Percentiles rank a stretch among this genome's conserved stretches.
phyloP scores from a whole-genome alignment of 352 stramenopile genomes.

The Globisporangium cylindrosporum region DNA sequence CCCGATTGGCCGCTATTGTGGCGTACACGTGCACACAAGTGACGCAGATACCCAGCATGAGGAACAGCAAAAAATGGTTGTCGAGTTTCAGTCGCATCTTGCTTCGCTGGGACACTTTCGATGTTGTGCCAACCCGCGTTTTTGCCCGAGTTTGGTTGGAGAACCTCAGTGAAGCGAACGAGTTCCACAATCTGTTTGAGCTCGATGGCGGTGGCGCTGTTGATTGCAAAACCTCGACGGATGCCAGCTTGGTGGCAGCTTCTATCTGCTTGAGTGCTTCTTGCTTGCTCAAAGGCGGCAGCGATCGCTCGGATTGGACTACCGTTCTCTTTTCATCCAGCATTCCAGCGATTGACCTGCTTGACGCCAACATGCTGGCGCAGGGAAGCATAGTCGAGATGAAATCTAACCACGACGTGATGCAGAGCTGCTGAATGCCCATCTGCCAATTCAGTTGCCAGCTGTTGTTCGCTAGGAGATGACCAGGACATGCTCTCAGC shows the following conservation, averaged over 20 bases:
- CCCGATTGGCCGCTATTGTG: neutral
- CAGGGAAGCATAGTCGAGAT: slow-evolving; percentile 9
- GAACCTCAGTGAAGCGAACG: neutral
- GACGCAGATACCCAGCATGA: slow-evolving; percentile 5
- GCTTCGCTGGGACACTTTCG: neutral
- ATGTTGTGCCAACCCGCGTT: neutral
- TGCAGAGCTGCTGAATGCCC: slow-evolving; percentile 15
- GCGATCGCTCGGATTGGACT: neutral
- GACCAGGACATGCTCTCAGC: neutral
- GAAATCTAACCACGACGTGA: slow-evolving; percentile 11
- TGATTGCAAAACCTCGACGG: neutral
- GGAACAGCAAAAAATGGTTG: slow-evolving; percentile 5
- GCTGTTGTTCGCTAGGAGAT: neutral
- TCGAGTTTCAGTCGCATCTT: neutral
- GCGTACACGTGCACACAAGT: slow-evolving; percentile 7
- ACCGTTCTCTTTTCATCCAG: slow-evolving; percentile 11
- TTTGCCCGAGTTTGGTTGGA: neutral
- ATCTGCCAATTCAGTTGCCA: slow-evolving; percentile 14
- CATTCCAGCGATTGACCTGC: slow-evolving; percentile 6
- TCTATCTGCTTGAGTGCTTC: neutral
- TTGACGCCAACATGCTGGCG: slow-evolving; percentile 13
- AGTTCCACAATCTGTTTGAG: neutral
- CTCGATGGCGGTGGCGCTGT: neutral
- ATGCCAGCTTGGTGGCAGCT: neutral
- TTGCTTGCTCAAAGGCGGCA: slow-evolving; percentile 2